Evolutionary conservation across 2,329 filamentous ascomycete genomes (phyloP), one percentile per base, ranked within the genome.

Genomic region (Lachnellula hyalina): DNA sequence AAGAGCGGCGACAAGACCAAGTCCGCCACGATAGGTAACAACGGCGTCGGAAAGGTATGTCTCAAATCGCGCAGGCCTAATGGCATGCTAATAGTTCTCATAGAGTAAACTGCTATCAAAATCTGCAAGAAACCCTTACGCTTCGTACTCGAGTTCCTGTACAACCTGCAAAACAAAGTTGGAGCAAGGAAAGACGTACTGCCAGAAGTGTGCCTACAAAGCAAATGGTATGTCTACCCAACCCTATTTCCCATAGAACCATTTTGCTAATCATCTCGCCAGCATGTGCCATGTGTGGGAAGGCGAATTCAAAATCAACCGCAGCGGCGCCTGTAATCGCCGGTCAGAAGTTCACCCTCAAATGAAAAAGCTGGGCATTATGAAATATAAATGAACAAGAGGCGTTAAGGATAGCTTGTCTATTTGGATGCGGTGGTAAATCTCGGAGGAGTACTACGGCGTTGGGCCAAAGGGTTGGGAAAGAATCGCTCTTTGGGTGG

Each of bases 251-350:
- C 36, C 36, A 40, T 25, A n/a, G 14, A 17, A 5, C 2, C 2
- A 8, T 23, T 4, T 34, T 40, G 51, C 41, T 58, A 42, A 54
- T 35, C 17, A 41, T 54, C 17, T 42, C 28, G 34, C 40, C 55
- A 85, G 83, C 77, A 3, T 86, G 83, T 65, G 75, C 82, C 17
- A 82, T 85, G 71, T 86, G 83, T 63, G 83, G 83, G 40, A 86
- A 85, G 67, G 72, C 77, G 11, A 79, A 79, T 61, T 77, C 77
- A 28, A 76, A 77, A 57, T 65, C 75, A 21, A 78, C 75, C 42
- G 65, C 73, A 5, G 73, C 75, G 9, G 79, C 77, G 7, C 81
- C 82, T 5, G 71, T 78, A 4, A 74, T 86, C 11, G 73, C 79
- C 46, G 82, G 80, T 1, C 80, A 85, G 65, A 86, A 85, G 64